Conservation (phyloP, 2,329 filamentous ascomycete genomes). For the Chaetomium sp. region DNA sequence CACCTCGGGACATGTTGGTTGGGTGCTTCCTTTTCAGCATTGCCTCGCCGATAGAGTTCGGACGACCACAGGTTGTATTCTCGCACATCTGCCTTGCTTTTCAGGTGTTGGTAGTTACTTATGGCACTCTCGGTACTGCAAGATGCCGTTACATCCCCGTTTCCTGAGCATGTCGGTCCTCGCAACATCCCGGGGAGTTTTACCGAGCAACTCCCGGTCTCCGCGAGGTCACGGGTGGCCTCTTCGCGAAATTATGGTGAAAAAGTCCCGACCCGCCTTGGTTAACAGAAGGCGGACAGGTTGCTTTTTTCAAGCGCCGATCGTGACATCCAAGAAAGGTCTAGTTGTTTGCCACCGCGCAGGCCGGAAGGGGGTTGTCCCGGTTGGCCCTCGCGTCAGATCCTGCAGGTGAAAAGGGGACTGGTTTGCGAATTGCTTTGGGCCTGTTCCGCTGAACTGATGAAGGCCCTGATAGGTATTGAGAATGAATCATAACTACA, state of each 20-base stretch:
- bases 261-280: neutral
- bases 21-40: neutral
- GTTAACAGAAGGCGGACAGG: neutral
- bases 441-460: neutral
- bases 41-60: neutral
- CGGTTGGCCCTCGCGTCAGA: neutral
- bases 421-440: neutral
- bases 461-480: neutral
- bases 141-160: neutral
- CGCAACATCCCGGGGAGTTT: too few relatives aligned
- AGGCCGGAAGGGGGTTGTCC: neutral
- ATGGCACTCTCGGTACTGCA: neutral
- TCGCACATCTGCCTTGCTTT: neutral
- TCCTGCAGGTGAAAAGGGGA: slow-evolving; percentile 14
- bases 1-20: neutral
- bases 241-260: neutral
- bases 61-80: neutral
- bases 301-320: slow-evolving; percentile 17
- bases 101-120: too few relatives aligned
- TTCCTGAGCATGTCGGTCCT: too few relatives aligned
- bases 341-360: slow-evolving; percentile 18
- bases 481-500: too few relatives aligned
- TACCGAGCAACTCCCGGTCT: too few relatives aligned
- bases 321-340: neutral
- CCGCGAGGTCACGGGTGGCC: neutral